phyloP scores from a whole-genome alignment of 2,329 filamentous ascomycete species.

The Scedosporium apiospermum region DNA sequence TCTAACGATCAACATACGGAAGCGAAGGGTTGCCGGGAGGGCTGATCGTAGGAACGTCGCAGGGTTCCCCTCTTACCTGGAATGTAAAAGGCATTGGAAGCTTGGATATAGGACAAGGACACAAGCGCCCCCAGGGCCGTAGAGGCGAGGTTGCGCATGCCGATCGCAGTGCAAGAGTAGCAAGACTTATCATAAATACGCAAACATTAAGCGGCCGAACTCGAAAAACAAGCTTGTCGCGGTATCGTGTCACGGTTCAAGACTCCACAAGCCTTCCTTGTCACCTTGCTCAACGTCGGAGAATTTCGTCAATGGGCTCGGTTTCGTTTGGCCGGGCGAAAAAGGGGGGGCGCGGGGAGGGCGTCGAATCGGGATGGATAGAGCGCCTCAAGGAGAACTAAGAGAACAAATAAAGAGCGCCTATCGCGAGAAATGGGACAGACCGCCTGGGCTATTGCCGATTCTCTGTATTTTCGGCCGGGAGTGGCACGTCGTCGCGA shows the following conservation, averaged over 20 bases:
- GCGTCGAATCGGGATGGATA: no score
- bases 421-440: no score
- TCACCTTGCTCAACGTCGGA: no score
- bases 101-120: conserved; percentile 24
- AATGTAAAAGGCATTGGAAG: conserved; percentile 67
- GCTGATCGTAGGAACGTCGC: not conserved
- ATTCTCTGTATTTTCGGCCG: no score
- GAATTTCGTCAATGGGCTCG: no score
- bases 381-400: no score
- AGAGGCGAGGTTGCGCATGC: conserved; percentile 4
- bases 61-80: conserved; percentile 50
- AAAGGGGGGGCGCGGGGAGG: no score
- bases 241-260: not conserved
- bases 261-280: no score
- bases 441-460: no score
- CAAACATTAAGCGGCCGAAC: not conserved
- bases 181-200: not conserved
- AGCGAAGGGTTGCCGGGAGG: not conserved
- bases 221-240: not conserved
- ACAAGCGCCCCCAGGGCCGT: not conserved
- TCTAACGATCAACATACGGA: conserved; percentile 1
- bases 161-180: not conserved
- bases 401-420: no score
- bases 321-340: no score
- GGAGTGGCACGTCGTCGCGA: no score